Base-by-base conservation (phyloP, 1,284 basidiomycete genomes). In the Calocybe gambosa region DNA sequence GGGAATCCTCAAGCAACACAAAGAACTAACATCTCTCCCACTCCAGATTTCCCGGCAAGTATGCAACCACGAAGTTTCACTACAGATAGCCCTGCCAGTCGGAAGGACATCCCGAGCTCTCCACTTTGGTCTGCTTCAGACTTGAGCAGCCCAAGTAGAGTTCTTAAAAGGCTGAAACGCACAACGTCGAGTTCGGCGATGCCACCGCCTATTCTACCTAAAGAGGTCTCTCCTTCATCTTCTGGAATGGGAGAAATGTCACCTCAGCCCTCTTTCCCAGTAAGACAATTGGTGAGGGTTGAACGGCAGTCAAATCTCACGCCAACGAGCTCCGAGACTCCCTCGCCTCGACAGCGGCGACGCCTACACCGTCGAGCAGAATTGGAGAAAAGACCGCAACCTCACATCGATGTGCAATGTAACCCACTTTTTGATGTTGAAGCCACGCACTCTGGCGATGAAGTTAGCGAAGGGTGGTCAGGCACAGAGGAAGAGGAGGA, bases 401-500 rank as follows among this genome's bases (percentile, higher is more conserved):
- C 29, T 10, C 29, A 16, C 58, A 10, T 60, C 64, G n/a, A 66
- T 59, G 36, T 65, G 63, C 51, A 68, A 69, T 42, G 60, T 53
- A 79, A 80, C 55, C 69, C 68, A 8, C 75, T 75, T 64, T 71
- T 82, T 48, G 82, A 85, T 55, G 70, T 75, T 43, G 85, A 81
- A 64, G 87, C 89, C 0, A 68, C 67, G 20, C 87, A 91, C 57
- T 89, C 87, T 13, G 90, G 89, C 18, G 86, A 89, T 52, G 89
- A 91, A 57, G 72, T 73, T 47, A 84, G 80, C 55, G 74, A 70
- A 51, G 79, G 87, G 45, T 69, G 66, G 0, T 82, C 79, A 2
- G 69, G 75, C 47, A 70, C 68, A 34, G 75, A 82, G 50, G 78
- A 79, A 10, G 62, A 71, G 16, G 85, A 83, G 58, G 78, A 71